Conservation (phyloP, 2,329 filamentous ascomycete species). For the Penicillium sp. region DNA sequence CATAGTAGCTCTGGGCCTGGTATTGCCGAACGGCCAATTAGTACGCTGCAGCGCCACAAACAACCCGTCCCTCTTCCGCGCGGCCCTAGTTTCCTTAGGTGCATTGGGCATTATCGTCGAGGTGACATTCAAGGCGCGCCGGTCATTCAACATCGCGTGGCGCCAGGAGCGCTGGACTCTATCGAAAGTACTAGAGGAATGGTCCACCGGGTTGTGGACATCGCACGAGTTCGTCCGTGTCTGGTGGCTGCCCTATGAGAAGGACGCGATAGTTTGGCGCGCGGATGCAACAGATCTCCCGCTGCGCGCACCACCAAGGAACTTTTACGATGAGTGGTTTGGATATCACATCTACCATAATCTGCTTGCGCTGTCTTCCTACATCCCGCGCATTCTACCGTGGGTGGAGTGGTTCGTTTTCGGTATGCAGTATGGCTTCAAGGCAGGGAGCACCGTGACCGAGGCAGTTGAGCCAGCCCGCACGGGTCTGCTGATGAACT, state of each 20-base stretch:
- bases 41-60: slow-evolving; percentile 62
- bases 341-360: slow-evolving; percentile 92
- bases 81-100: slow-evolving; percentile 79
- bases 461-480: slow-evolving; percentile 75
- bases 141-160: slow-evolving; percentile 82
- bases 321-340: slow-evolving; percentile 74
- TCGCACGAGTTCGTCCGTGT: slow-evolving; percentile 83
- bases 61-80: slow-evolving; percentile 77
- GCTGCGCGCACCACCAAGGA: slow-evolving; percentile 54
- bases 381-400: slow-evolving; percentile 71
- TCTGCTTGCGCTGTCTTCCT: slow-evolving; percentile 73
- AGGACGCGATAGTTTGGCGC: slow-evolving; percentile 80
- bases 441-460: slow-evolving; percentile 57
- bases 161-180: slow-evolving; percentile 71
- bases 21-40: slow-evolving; percentile 72
- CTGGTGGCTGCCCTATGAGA: slow-evolving; percentile 96
- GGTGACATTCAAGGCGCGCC: slow-evolving; percentile 75
- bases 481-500: slow-evolving; percentile 87
- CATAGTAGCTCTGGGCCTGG: slow-evolving; percentile 68
- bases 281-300: slow-evolving; percentile 70
- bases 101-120: slow-evolving; percentile 88
- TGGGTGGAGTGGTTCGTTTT: slow-evolving; percentile 96
- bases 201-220: slow-evolving; percentile 73
- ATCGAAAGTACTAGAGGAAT: slow-evolving; percentile 61
- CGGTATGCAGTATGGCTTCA: slow-evolving; percentile 94